phyloP scores from a whole-genome alignment of 148 eudicot species.

The Rhododendron ovatum region DNA sequence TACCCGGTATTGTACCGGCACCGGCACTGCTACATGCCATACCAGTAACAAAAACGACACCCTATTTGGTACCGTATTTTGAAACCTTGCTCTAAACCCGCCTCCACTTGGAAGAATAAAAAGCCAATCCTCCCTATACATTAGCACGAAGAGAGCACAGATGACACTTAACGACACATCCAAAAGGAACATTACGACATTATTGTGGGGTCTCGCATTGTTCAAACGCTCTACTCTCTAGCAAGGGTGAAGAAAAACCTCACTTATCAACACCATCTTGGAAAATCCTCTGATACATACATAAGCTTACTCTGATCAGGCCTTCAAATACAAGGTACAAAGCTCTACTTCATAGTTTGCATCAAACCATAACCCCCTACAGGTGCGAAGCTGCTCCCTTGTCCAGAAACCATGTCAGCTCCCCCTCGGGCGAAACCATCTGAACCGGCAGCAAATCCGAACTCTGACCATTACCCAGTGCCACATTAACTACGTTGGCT shows the following conservation, averaged over 20 bases:
- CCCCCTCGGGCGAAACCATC: constrained; percentile 47
- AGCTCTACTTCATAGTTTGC: background rate
- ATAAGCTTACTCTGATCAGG: background rate
- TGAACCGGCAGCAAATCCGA: constrained; percentile 36
- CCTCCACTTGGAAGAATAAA: background rate
- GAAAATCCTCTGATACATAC: background rate
- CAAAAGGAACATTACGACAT: background rate
- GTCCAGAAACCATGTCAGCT: constrained; percentile 46
- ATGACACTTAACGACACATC: background rate
- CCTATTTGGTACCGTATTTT: too few species aligned
- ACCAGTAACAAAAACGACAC: background rate
- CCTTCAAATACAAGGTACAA: background rate
- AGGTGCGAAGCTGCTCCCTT: constrained; percentile 45
- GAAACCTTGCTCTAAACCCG: background rate
- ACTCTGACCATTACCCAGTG: constrained; percentile 28
- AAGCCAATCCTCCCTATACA: background rate
- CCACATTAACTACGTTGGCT: constrained; percentile 33
- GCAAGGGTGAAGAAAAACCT: background rate
- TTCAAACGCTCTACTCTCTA: background rate
- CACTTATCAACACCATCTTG: background rate
- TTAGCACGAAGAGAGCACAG: background rate
- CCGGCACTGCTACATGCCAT: background rate
- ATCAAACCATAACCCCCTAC: constrained; percentile 9
- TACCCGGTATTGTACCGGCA: too few species aligned
- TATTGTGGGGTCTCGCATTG: background rate